Evolutionary conservation across 1,284 basidiomycete genomes (phyloP).

Genomic region (Rhizoctonia solani): DNA sequence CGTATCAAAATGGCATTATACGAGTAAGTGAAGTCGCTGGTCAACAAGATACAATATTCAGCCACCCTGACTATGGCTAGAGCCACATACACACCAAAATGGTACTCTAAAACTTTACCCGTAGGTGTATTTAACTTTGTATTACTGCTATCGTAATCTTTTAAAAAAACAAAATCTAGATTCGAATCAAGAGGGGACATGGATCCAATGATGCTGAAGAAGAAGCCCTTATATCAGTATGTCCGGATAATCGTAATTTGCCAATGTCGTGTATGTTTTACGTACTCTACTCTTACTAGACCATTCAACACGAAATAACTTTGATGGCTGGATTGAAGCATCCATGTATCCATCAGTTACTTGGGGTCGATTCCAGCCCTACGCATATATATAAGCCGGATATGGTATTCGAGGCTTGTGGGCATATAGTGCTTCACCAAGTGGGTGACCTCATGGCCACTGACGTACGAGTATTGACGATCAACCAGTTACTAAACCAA

Average conservation of each 20-base stretch:
- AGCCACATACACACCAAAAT: slow-evolving; percentile 16
- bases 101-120: slow-evolving; percentile 20
- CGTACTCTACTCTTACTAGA: too few relatives aligned
- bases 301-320: slow-evolving; percentile 18
- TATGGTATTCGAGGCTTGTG: slow-evolving; percentile 16
- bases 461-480: too few relatives aligned
- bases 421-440: too few relatives aligned
- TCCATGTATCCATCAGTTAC: slow-evolving; percentile 17
- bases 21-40: neutral
- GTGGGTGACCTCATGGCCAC: too few relatives aligned
- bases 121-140: slow-evolving; percentile 6
- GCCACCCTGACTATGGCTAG: neutral
- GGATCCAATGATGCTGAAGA: too few relatives aligned
- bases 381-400: neutral
- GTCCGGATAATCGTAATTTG: too few relatives aligned
- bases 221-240: too few relatives aligned
- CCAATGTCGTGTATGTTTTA: too few relatives aligned
- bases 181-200: neutral
- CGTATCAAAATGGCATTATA: neutral
- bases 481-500: neutral
- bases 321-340: slow-evolving; percentile 13
- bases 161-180: neutral
- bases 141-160: too few relatives aligned
- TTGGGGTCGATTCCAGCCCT: slow-evolving; percentile 18
- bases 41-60: neutral